phyloP scores from a whole-genome alignment of 2,329 filamentous ascomycete genomes.

The Aureobasidium musti region DNA sequence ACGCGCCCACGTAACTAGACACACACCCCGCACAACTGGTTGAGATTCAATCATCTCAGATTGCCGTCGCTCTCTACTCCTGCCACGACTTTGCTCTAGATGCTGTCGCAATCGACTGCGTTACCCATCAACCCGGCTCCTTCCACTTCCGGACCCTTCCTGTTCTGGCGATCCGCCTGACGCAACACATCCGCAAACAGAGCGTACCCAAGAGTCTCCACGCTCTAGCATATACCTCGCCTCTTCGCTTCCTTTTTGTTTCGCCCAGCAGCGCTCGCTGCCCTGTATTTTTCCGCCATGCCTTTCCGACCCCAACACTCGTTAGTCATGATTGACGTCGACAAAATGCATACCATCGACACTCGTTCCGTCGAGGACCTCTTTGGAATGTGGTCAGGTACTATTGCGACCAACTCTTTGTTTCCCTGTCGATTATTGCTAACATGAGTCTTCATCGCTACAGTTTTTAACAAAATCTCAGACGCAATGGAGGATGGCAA shows the following conservation, averaged over 20 bases:
- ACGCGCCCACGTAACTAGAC: conserved; percentile 7
- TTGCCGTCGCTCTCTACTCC: conserved; percentile 7
- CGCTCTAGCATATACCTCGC: conserved; percentile 3
- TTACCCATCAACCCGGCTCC: background rate
- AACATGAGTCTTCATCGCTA: conserved; percentile 30
- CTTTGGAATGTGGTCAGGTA: conserved; percentile 96
- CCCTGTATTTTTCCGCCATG: conserved; percentile 60
- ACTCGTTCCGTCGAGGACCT: conserved; percentile 89
- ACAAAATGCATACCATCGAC: conserved; percentile 91
- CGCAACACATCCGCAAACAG: conserved; percentile 28
- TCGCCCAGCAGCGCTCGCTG: conserved; percentile 21
- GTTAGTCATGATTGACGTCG: conserved; percentile 87
- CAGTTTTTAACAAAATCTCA: conserved; percentile 84
- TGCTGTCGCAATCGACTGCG: conserved; percentile 21
- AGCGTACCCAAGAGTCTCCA: conserved; percentile 3
- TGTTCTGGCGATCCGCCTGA: conserved; percentile 24
- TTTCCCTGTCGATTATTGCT: conserved; percentile 14
- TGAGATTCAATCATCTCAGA: background rate
- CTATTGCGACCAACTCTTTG: conserved; percentile 43
- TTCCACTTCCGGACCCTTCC: conserved; percentile 9
- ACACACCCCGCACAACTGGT: conserved; percentile 21
- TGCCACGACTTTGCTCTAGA: conserved; percentile 1
- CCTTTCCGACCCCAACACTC: conserved; percentile 79
- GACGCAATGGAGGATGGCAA: conserved; percentile 92
- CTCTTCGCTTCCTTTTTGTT: background rate